Conservation (phyloP, 2,329 filamentous ascomycete genomes). For the Graphium sp. region DNA sequence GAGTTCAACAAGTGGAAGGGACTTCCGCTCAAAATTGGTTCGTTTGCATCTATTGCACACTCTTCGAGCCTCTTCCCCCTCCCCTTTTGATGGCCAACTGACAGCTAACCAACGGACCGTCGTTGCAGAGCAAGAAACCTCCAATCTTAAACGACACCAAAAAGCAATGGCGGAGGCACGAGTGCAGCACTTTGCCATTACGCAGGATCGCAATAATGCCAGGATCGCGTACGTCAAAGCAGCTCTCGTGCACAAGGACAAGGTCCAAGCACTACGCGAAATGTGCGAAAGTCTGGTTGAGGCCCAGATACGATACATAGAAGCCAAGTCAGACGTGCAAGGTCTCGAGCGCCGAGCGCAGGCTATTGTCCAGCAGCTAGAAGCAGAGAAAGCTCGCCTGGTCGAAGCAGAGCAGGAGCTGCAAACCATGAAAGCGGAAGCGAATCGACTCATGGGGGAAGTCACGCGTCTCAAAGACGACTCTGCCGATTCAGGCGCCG, state of each 20-base stretch:
- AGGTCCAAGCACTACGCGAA: constrained; percentile 2
- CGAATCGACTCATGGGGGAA: constrained; percentile 13
- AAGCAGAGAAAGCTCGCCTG: constrained; percentile 23
- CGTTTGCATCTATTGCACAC: constrained; percentile 10
- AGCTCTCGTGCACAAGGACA: constrained; percentile 2
- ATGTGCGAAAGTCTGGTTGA: constrained; percentile 18
- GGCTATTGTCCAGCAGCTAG: constrained; percentile 36
- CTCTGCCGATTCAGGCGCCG: constrained; percentile 21
- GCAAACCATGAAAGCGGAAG: constrained; percentile 16
- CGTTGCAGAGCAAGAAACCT: constrained; percentile 1
- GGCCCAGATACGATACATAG: constrained; percentile 53
- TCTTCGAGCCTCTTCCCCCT: background rate
- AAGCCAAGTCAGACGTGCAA: constrained; percentile 67
- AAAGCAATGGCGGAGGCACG: constrained; percentile 3
- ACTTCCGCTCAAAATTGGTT: constrained; percentile 57
- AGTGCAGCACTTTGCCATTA: background rate
- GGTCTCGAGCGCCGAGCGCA: constrained; percentile 50
- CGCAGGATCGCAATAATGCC: constrained; percentile 2
- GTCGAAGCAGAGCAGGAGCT: constrained; percentile 18
- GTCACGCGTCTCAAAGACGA: constrained; percentile 8
- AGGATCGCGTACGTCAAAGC: constrained; percentile 2
- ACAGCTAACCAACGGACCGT: too few relatives aligned
- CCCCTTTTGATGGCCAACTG: background rate
- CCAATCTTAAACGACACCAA: background rate
- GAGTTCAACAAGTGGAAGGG: constrained; percentile 47